Conservation (phyloP, 192 early-diverging fungal species). For the Dispira simplex region DNA sequence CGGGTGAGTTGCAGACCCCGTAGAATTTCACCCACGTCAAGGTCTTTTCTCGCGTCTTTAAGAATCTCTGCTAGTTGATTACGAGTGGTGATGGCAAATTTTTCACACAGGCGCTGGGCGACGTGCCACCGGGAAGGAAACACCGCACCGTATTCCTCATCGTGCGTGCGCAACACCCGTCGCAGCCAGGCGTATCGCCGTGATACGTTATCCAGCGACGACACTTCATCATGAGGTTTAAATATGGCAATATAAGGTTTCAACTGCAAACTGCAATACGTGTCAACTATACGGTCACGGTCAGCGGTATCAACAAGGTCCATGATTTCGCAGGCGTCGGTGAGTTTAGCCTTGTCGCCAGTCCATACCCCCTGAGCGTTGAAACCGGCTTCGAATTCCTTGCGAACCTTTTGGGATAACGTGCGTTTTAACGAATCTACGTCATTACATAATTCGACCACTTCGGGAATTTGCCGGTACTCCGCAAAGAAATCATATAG, state of each 20-base stretch:
- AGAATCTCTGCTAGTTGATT: constrained; percentile 34
- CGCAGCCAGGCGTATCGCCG: constrained; percentile 89
- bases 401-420: constrained; percentile 42
- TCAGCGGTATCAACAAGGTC: constrained; percentile 50
- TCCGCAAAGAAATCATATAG: constrained; percentile 58
- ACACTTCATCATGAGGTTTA: constrained; percentile 49
- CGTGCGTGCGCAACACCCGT: constrained; percentile 70
- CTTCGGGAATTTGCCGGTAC: constrained; percentile 57
- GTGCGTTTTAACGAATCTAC: constrained; percentile 46
- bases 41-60: constrained; percentile 33
- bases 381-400: constrained; percentile 62
- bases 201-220: constrained; percentile 71
- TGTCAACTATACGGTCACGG: constrained; percentile 33
- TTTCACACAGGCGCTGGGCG: constrained; percentile 43
- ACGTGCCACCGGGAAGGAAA: constrained; percentile 74
- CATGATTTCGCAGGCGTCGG: constrained; percentile 64
- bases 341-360: constrained; percentile 33
- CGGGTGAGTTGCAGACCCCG: constrained; percentile 64
- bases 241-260: constrained; percentile 72
- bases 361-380: constrained; percentile 39
- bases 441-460: constrained; percentile 46
- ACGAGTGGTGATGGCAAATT: constrained; percentile 78
- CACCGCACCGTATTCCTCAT: constrained; percentile 70
- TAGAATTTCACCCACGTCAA: constrained; percentile 59
- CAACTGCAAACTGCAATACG: constrained; percentile 73